phyloP scores from a whole-genome alignment of 2,329 filamentous ascomycete genomes.

The Pyrenophora tritici-repentis region DNA sequence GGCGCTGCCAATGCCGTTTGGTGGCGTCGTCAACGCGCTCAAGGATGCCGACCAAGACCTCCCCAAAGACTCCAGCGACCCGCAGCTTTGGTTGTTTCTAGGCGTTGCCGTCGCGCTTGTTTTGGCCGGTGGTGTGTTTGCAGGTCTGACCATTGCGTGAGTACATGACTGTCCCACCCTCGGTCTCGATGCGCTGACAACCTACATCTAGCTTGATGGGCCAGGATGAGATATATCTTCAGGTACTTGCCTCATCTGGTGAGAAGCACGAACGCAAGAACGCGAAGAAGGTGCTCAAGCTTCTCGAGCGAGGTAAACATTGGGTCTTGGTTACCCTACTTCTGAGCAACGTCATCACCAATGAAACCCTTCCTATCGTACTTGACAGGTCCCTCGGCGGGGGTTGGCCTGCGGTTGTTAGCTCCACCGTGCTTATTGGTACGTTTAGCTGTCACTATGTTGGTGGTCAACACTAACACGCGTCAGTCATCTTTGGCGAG shows the following conservation, averaged over 20 bases:
- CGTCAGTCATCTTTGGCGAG: conserved; percentile 92
- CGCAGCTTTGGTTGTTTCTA: conserved; percentile 79
- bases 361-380: conserved; percentile 89
- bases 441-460: conserved; percentile 38
- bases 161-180: conserved; percentile 38
- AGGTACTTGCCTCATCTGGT: conserved; percentile 86
- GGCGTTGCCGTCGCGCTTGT: conserved; percentile 80
- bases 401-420: conserved; percentile 90
- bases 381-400: conserved; percentile 92
- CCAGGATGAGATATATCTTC: conserved; percentile 93
- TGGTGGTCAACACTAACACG: conserved; percentile 1
- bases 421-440: conserved; percentile 94
- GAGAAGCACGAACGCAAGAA: conserved; percentile 86
- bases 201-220: conserved; percentile 60
- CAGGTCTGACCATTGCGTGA: conserved; percentile 86
- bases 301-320: conserved; percentile 89
- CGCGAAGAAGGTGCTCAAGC: conserved; percentile 76
- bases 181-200: conserved; percentile 35
- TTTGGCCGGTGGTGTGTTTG: conserved; percentile 87
- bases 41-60: conserved; percentile 31
- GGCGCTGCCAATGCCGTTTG: conserved; percentile 40
- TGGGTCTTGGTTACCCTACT: conserved; percentile 96
- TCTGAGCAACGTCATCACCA: conserved; percentile 95
- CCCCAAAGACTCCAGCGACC: conserved; percentile 55
- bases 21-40: conserved; percentile 26